phyloP scores from a whole-genome alignment of 495 filamentous ascomycete species.

The Evansstolkia leycettana region DNA sequence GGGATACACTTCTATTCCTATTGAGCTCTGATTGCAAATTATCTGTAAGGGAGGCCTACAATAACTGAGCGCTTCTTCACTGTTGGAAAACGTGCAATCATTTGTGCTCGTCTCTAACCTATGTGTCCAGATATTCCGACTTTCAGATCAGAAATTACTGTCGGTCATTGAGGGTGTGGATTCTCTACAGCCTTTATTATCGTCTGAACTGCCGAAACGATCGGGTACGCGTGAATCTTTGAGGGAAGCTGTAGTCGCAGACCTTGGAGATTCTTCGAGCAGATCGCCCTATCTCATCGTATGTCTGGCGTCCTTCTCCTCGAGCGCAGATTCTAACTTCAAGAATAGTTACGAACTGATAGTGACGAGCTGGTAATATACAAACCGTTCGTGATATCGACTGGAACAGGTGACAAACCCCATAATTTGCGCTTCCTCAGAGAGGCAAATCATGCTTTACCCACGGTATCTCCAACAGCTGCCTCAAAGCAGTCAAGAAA shows the following conservation, averaged over 20 bases:
- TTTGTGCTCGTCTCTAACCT: conserved; percentile 1
- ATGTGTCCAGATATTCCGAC: conserved; percentile 24
- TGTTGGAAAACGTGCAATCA: neutral
- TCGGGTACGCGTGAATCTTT: conserved; percentile 58
- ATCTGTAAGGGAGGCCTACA: conserved; percentile 56
- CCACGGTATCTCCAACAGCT: conserved; percentile 30
- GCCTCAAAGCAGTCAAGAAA: conserved; percentile 22
- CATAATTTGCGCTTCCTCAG: conserved; percentile 61
- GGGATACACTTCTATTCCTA: conserved; percentile 57
- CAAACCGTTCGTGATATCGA: conserved; percentile 49
- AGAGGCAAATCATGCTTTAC: conserved; percentile 50
- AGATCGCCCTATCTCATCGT: conserved; percentile 74
- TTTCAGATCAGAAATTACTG: conserved; percentile 25
- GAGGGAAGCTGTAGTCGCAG: conserved; percentile 66
- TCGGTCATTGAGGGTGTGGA: conserved; percentile 49
- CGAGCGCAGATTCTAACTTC: conserved; percentile 4
- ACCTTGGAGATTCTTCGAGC: conserved; percentile 62
- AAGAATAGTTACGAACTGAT: conserved; percentile 53
- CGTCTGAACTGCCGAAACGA: conserved; percentile 55
- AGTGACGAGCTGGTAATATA: conserved; percentile 82
- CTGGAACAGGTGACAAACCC: conserved; percentile 14
- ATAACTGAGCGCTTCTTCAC: neutral
- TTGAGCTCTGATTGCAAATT: conserved; percentile 58
- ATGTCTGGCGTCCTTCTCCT: conserved; percentile 12
- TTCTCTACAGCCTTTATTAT: conserved; percentile 66